These are phyloP conservation scores for Podospora appendiculata DNA, from an alignment of 495 filamentous ascomycete species.

Conservation along the genomic window DNA sequence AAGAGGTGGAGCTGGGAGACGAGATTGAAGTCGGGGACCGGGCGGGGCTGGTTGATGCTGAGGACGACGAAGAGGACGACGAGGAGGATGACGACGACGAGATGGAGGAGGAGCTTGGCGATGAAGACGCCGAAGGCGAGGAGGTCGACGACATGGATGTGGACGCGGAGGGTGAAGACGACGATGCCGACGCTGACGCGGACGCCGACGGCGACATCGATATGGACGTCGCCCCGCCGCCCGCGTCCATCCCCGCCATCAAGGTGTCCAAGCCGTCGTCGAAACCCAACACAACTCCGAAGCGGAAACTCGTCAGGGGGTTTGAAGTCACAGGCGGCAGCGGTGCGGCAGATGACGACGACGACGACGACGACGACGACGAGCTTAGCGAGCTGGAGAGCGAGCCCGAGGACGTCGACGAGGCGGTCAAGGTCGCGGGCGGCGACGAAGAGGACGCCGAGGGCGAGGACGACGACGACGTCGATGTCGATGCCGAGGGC, in stretches of 20 bases:
- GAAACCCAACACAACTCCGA: slow-evolving; percentile 7
- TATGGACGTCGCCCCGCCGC: slow-evolving; percentile 30
- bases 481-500: slow-evolving; percentile 49
- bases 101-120: slow-evolving; percentile 21
- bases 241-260: slow-evolving; percentile 28
- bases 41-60: slow-evolving; percentile 19
- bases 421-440: slow-evolving; percentile 37
- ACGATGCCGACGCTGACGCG: slow-evolving; percentile 37
- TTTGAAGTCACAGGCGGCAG: not conserved
- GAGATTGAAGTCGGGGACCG: slow-evolving; percentile 36
- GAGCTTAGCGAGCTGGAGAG: slow-evolving; percentile 41
- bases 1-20: slow-evolving; percentile 19
- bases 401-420: slow-evolving; percentile 40
- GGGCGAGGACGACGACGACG: slow-evolving; percentile 44
- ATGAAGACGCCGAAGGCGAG: slow-evolving; percentile 34
- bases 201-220: slow-evolving; percentile 43
- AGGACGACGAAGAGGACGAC: slow-evolving; percentile 20
- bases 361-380: slow-evolving; percentile 40
- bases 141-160: slow-evolving; percentile 42
- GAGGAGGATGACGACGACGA: slow-evolving; percentile 23
- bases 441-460: slow-evolving; percentile 46
- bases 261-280: slow-evolving; percentile 31
- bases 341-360: slow-evolving; percentile 24
- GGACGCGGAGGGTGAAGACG: slow-evolving; percentile 39
- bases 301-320: slow-evolving; percentile 12